Conservation (phyloP, 257 asterid species). For the Cynanchum wilfordii region DNA sequence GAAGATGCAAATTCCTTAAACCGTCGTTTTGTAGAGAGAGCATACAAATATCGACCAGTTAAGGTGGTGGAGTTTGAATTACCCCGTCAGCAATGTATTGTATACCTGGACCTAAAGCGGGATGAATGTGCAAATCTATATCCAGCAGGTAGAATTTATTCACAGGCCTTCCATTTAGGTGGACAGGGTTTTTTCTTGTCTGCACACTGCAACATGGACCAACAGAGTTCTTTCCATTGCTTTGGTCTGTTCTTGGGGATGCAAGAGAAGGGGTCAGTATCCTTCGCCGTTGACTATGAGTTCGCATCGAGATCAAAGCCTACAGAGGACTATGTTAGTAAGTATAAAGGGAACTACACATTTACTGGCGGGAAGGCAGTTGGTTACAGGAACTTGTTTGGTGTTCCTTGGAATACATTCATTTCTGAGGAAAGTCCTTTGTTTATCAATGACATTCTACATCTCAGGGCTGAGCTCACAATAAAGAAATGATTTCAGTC, state of each 20-base stretch:
- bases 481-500: slow-evolving; percentile 30
- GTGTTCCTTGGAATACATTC: slow-evolving; percentile 59
- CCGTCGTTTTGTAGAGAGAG: slow-evolving; percentile 58
- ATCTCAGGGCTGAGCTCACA: slow-evolving; percentile 71
- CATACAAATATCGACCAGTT: slow-evolving; percentile 73
- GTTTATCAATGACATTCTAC: slow-evolving; percentile 68
- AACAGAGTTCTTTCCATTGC: slow-evolving; percentile 48
- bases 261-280: slow-evolving; percentile 65
- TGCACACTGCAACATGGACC: slow-evolving; percentile 86
- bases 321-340: slow-evolving; percentile 48
- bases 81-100: slow-evolving; percentile 73
- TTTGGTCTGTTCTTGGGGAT: slow-evolving; percentile 81
- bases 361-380: slow-evolving; percentile 74
- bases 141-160: slow-evolving; percentile 65
- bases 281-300: slow-evolving; percentile 67
- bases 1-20: slow-evolving; percentile 26
- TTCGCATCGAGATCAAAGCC: slow-evolving; percentile 59
- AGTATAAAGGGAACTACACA: slow-evolving; percentile 53
- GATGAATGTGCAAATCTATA: slow-evolving; percentile 62
- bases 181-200: slow-evolving; percentile 83
- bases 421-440: slow-evolving; percentile 51
- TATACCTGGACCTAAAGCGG: slow-evolving; percentile 69
- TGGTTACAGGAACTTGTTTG: slow-evolving; percentile 65
- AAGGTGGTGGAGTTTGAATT: slow-evolving; percentile 63
- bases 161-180: slow-evolving; percentile 82